Base-by-base conservation (phyloP, 257 asterid species). In the Penstemon eatonii region DNA sequence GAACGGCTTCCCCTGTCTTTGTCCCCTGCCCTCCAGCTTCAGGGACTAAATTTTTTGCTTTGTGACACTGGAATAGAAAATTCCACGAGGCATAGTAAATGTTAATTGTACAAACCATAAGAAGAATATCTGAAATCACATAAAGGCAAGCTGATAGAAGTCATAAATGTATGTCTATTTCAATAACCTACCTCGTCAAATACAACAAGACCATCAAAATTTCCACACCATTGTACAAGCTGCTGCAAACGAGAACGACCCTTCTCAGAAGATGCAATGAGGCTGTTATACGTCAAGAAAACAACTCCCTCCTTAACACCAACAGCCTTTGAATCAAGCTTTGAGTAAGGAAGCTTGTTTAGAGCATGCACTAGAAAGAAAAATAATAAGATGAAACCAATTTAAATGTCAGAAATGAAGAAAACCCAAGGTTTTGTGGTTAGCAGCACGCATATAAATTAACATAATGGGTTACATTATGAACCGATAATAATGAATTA, bases 1-100 rank as follows among this genome's bases (percentile, higher is more conserved):
- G 96, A 78, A 94, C 99, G 37, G 97, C 99, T 85, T 94, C 97
- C 11, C 99, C 97, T 5, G 99, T 94, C 81, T 88, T 85, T 74
- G 96, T 91, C 68, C 97, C 89, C 77, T 89, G 96, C 56, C 91
- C 88, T 74, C 99, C 99, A 59, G 96, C 90, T 84, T 89, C 99
- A 39, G 97, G 99, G 67, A 94, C 91, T 78, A 94, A 82, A 87
- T 94, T 94, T 84, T 94, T 94, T 12, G 99, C 99, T 85, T 91
- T 94, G 80, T 94, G 99, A 73, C 96, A 94, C 99, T 94, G 76
- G 76, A 75, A 73, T 37, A 78, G 66, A 66, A 66, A 70, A 66
- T 66, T 58, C 51, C 56, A 54, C 60, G 33, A 63, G 25, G 58
- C 33, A 68, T 49, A 41, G 33, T 51, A 69, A 53, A 19, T 56